Conservation (phyloP, 768 basidiomycete genomes). For the Pisolithus orientalis region DNA sequence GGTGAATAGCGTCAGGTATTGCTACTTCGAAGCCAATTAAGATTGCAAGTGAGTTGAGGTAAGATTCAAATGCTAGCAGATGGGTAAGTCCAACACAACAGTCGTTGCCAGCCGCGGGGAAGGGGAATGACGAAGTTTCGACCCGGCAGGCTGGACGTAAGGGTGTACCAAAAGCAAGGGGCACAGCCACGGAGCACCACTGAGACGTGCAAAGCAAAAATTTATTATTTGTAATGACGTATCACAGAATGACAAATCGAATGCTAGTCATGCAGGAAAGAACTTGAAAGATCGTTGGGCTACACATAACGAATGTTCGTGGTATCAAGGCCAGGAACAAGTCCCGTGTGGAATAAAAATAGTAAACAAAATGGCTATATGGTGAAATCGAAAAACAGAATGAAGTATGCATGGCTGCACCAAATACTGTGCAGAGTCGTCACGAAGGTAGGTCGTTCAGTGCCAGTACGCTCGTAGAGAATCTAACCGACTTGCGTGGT, state of each 20-base stretch:
- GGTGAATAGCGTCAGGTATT: background rate
- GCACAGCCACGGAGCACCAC: slow-evolving; percentile 22
- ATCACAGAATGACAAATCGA: background rate
- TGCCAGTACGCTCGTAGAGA: slow-evolving; percentile 41
- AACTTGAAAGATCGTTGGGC: slow-evolving; percentile 10
- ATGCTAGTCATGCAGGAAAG: slow-evolving; percentile 4
- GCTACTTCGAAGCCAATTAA: too few relatives aligned
- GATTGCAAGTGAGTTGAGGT: too few relatives aligned
- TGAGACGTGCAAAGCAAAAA: background rate
- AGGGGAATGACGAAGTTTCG: background rate
- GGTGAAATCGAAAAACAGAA: slow-evolving; percentile 10
- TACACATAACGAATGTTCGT: slow-evolving; percentile 23
- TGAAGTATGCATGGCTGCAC: background rate
- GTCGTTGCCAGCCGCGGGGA: background rate
- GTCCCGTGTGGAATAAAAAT: slow-evolving; percentile 14
- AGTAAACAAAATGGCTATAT: slow-evolving; percentile 13
- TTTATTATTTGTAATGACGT: background rate
- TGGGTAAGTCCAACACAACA: background rate
- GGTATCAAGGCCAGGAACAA: slow-evolving; percentile 5
- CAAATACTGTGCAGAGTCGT: background rate
- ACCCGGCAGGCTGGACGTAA: slow-evolving; percentile 2
- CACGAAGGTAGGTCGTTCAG: slow-evolving; percentile 17
- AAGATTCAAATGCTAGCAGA: too few relatives aligned
- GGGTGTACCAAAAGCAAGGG: background rate
- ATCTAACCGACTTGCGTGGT: slow-evolving; percentile 57